A percentile compares a stretch with the other conserved stretches of the same genome.
Conservation (phyloP, 148 eudicot genomes). For the Chenopodium formosanum region DNA sequence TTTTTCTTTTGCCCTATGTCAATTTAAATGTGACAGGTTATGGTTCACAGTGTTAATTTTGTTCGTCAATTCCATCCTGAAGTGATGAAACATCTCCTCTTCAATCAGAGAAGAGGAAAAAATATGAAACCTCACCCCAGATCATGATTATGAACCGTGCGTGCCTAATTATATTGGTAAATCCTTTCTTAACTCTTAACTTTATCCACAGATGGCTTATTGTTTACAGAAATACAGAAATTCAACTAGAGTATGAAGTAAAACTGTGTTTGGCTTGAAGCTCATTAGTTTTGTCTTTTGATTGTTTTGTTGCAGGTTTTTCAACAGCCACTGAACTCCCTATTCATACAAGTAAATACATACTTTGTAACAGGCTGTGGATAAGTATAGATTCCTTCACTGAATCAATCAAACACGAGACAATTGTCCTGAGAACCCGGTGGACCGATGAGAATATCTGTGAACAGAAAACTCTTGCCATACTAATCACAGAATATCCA, state of each 20-base stretch:
- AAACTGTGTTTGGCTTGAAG: neutral
- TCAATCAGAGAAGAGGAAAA: neutral
- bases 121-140: constrained; percentile 15
- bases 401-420: neutral
- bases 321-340: neutral
- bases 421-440: neutral
- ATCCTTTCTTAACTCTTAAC: neutral
- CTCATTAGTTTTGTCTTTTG: neutral
- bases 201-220: neutral
- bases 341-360: neutral
- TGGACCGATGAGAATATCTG: neutral
- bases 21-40: constrained; percentile 32
- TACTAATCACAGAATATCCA: neutral
- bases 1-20: neutral
- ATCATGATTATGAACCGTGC: neutral
- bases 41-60: constrained; percentile 44
- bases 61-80: constrained; percentile 33
- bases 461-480: neutral
- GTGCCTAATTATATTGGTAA: constrained; percentile 10
- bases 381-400: neutral
- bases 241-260: neutral
- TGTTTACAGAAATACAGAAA: neutral
- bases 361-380: neutral
- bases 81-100: neutral
- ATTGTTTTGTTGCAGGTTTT: neutral